Base-by-base conservation (phyloP, 2,329 filamentous ascomycete genomes). In the Fusarium oligoseptatum region DNA sequence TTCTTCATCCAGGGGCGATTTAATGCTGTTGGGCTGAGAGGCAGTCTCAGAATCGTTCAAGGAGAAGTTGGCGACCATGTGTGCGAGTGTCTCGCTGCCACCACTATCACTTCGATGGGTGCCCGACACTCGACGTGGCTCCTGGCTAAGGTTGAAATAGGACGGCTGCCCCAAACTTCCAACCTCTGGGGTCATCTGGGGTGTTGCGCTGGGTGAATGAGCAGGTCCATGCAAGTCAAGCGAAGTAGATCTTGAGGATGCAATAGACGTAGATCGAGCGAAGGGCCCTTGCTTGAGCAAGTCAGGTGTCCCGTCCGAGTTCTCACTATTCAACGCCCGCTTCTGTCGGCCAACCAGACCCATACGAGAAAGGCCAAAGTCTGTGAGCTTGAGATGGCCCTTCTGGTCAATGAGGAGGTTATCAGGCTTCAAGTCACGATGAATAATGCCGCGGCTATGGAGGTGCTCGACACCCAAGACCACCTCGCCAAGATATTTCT, bases 321-420 rank as follows among this genome's bases (percentile, higher is more conserved):
- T 87, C 80, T 89, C 90, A 85, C 89, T 92, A 80, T 93, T 97
- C 57, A 98, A 87, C 24, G 96, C 95, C 78, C 97, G 92, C 86
- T 99, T 98, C 84, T 99, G 97, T 78, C 97, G 94, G 69, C 97
- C 97, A 71, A 99, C 94, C 73, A 99, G 87, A 81, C 97, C 97
- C 96, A 99, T 98, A 32, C 97, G 92, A 14, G 97, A 99, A 29
- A 99, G 87, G 70, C 97, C 97, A 85, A 99, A 99, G 82, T 99
- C 97, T 1, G 97, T 99, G 78, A 99, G 87, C 84, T 99, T 99
- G 67, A 99, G 86, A 84, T 99, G 97, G 2, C 97, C 97, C 79
- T 95, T 98, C 78, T 97, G 95, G 80, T 99, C 97, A 77, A 99
- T 99, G 62, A 99, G 89, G 36, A 99, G 89, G 80, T 99, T 99